Percentiles rank a stretch among this genome's conserved stretches.
Conservation (phyloP, 1,284 basidiomycete genomes). For the Xerocomus tenax region DNA sequence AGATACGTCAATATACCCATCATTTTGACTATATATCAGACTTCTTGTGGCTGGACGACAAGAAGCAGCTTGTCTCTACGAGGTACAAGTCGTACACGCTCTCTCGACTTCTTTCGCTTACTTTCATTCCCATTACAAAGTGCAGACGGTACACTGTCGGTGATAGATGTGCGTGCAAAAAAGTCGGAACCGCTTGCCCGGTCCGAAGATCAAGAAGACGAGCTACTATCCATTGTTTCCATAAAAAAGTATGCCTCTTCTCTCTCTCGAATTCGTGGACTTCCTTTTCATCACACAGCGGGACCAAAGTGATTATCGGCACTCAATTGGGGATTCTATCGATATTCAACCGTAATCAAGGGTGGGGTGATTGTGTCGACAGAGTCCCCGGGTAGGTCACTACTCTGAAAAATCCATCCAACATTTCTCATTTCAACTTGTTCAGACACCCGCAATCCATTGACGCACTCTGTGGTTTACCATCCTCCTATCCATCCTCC, state of each 20-base stretch:
- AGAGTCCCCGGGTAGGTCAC: slow-evolving; percentile 71
- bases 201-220: slow-evolving; percentile 94
- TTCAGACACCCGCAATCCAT: slow-evolving; percentile 78
- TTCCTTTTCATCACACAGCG: slow-evolving; percentile 36
- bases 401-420: neutral
- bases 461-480: slow-evolving; percentile 72
- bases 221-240: slow-evolving; percentile 74
- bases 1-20: slow-evolving; percentile 67
- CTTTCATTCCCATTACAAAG: slow-evolving; percentile 34
- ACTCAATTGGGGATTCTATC: slow-evolving; percentile 88
- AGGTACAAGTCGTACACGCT: slow-evolving; percentile 44
- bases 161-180: slow-evolving; percentile 79
- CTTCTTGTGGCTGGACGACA: slow-evolving; percentile 79
- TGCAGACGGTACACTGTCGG: slow-evolving; percentile 85
- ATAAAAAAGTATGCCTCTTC: slow-evolving; percentile 60
- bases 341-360: slow-evolving; percentile 79
- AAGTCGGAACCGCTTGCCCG: slow-evolving; percentile 67
- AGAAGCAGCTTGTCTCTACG: slow-evolving; percentile 76
- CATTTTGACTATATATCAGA: slow-evolving; percentile 96
- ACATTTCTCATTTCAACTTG: slow-evolving; percentile 9
- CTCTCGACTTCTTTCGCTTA: neutral
- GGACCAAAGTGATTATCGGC: slow-evolving; percentile 77
- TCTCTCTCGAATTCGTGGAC: neutral
- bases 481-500: slow-evolving; percentile 55
- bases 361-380: slow-evolving; percentile 90